A percentile compares a stretch with the other conserved stretches of the same genome.
phyloP scores from a whole-genome alignment of 1,284 basidiomycete genomes.

The Boletus putidus region DNA sequence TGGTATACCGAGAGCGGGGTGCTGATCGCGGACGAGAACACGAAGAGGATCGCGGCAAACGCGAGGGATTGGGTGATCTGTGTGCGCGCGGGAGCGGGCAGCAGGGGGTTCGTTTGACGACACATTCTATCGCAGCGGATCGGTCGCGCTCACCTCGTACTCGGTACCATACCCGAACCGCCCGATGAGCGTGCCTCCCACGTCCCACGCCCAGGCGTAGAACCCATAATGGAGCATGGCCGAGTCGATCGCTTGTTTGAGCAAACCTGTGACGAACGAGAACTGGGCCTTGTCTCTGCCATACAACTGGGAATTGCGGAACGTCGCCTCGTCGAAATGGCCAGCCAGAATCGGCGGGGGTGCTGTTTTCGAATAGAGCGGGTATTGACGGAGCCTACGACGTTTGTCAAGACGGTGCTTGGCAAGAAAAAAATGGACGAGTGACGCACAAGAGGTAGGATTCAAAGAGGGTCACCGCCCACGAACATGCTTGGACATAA shows the following conservation, averaged over 20 bases:
- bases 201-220: slow-evolving; percentile 79
- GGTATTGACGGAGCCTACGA: slow-evolving; percentile 77
- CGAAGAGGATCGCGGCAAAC: slow-evolving; percentile 70
- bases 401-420: not conserved
- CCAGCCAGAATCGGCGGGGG: slow-evolving; percentile 75
- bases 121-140: not conserved
- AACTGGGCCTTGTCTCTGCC: slow-evolving; percentile 92
- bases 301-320: slow-evolving; percentile 89
- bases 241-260: slow-evolving; percentile 73
- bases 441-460: slow-evolving; percentile 72
- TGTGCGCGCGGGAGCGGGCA: too few species aligned
- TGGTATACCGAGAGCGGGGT: slow-evolving; percentile 80
- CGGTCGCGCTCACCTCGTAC: slow-evolving; percentile 55
- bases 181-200: slow-evolving; percentile 52
- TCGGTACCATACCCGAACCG: slow-evolving; percentile 62
- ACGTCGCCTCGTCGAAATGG: slow-evolving; percentile 75
- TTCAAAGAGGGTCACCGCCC: slow-evolving; percentile 81
- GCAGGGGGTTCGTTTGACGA: too few species aligned
- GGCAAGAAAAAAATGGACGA: slow-evolving; percentile 8
- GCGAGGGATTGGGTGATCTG: slow-evolving; percentile 81
- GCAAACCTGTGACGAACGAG: slow-evolving; percentile 69
- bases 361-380: slow-evolving; percentile 73
- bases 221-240: slow-evolving; percentile 72
- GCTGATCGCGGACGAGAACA: slow-evolving; percentile 67
- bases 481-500: slow-evolving; percentile 72